phyloP scores from a whole-genome alignment of 2,329 filamentous ascomycete species.

The Plectosphaerella cucumerina region DNA sequence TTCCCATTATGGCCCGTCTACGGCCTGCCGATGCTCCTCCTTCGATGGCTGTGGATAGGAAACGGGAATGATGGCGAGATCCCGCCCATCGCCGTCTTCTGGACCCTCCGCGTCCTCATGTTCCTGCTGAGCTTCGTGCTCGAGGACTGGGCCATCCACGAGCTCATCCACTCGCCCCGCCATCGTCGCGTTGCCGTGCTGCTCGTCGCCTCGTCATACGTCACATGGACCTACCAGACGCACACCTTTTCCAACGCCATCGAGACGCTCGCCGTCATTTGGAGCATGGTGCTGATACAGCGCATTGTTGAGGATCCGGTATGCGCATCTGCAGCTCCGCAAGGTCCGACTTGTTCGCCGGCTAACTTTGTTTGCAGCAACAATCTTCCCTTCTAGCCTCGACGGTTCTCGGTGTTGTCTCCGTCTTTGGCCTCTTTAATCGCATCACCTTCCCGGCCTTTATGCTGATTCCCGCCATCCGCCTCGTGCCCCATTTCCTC shows the following conservation, averaged over 20 bases:
- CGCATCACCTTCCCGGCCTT: constrained; percentile 97
- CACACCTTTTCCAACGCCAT: constrained; percentile 98
- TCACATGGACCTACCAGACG: constrained; percentile 97
- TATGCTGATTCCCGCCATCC: constrained; percentile 76
- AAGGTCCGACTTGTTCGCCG: background rate
- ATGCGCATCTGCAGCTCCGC: constrained; percentile 24
- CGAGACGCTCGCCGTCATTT: constrained; percentile 87
- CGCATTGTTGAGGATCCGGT: constrained; percentile 79
- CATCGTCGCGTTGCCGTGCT: constrained; percentile 71
- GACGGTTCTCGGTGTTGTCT: constrained; percentile 72
- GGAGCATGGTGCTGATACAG: constrained; percentile 88
- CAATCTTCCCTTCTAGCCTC: constrained; percentile 73
- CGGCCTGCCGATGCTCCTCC: constrained; percentile 84
- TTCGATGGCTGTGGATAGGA: constrained; percentile 90
- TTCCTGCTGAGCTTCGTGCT: constrained; percentile 93
- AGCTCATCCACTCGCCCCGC: constrained; percentile 74
- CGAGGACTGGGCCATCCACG: constrained; percentile 95
- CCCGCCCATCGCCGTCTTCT: constrained; percentile 83
- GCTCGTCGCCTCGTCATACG: constrained; percentile 91
- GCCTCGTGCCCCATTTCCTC: constrained; percentile 79
- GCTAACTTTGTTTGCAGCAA: constrained; percentile 46
- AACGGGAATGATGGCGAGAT: constrained; percentile 73
- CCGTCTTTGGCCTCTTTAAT: constrained; percentile 88
- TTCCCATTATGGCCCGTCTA: constrained; percentile 97
- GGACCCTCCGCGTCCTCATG: constrained; percentile 84